Percentiles rank a stretch among this genome's conserved stretches.
Conservation (phyloP, 352 stramenopile species). For the Globisporangium apiculatum region DNA sequence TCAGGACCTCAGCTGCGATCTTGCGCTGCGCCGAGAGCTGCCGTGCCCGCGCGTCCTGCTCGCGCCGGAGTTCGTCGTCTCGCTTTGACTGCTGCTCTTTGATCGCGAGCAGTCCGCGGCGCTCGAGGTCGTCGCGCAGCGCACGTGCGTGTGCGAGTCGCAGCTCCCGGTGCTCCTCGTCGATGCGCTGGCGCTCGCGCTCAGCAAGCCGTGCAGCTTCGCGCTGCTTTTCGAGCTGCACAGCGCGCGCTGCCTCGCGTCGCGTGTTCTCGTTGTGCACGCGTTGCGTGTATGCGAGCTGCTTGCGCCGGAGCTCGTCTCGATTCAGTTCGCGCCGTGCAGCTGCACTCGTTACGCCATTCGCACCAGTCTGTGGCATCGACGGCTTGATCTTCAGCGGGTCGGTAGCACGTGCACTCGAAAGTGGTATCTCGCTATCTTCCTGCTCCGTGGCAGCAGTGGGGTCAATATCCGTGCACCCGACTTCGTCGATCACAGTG, state of each 20-base stretch:
- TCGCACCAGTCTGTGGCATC: too few relatives aligned
- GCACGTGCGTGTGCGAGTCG: slow-evolving; percentile 20
- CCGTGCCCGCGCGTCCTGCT: slow-evolving; percentile 23
- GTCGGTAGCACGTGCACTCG: background rate
- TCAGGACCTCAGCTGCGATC: slow-evolving; percentile 28
- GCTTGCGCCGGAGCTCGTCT: slow-evolving; percentile 18
- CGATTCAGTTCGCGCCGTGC: background rate
- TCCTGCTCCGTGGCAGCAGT: background rate
- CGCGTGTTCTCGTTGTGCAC: slow-evolving; percentile 32
- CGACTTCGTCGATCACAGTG: background rate
- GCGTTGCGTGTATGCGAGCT: slow-evolving; percentile 32
- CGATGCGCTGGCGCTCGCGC: slow-evolving; percentile 14
- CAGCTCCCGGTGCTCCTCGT: slow-evolving; percentile 24
- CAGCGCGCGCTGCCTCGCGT: slow-evolving; percentile 19
- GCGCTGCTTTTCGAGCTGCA: slow-evolving; percentile 21
- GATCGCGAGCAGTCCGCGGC: slow-evolving; percentile 28
- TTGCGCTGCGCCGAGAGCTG: slow-evolving; percentile 23
- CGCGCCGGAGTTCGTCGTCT: slow-evolving; percentile 30
- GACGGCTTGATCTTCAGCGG: background rate
- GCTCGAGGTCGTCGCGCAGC: slow-evolving; percentile 31
- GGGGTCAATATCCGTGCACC: background rate
- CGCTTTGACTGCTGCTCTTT: slow-evolving; percentile 40
- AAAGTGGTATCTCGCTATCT: too few relatives aligned
- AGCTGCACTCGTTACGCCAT: too few relatives aligned
- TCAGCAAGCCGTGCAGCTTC: slow-evolving; percentile 19